A percentile compares a stretch with the other conserved stretches of the same genome.
Conservation (phyloP, 768 basidiomycete genomes). For the Lepiota venenata region DNA sequence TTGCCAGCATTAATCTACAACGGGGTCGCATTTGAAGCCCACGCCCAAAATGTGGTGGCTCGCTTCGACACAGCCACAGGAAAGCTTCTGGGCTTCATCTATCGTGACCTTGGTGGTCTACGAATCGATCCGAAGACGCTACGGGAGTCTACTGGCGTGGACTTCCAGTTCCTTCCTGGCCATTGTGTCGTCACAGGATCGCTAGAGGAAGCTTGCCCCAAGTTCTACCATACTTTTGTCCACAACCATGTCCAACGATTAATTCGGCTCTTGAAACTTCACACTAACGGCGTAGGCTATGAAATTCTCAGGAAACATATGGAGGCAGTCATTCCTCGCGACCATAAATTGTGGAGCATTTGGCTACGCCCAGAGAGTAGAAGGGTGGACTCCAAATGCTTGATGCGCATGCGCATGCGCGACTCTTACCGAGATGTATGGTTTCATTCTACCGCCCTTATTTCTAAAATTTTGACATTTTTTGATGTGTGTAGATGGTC, state of each 20-base stretch:
- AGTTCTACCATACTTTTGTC: conserved; percentile 58
- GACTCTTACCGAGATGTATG: conserved; percentile 54
- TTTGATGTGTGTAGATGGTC: conserved; percentile 41
- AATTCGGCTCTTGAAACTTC: conserved; percentile 49
- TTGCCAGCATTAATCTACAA: conserved; percentile 50
- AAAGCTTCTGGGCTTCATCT: conserved; percentile 44
- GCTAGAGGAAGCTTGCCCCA: conserved; percentile 48
- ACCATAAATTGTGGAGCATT: conserved; percentile 40
- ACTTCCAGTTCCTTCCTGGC: conserved; percentile 49
- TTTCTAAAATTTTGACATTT: neutral
- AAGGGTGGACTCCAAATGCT: conserved; percentile 49
- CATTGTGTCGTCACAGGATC: conserved; percentile 49
- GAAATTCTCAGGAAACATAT: conserved; percentile 45
- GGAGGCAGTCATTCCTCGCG: conserved; percentile 37
- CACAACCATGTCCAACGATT: conserved; percentile 60
- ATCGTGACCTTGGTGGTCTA: conserved; percentile 57
- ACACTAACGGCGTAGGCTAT: conserved; percentile 51
- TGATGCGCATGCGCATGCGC: conserved; percentile 56
- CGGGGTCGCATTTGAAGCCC: conserved; percentile 60
- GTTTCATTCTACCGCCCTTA: neutral
- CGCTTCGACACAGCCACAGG: conserved; percentile 42
- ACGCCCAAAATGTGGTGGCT: conserved; percentile 54
- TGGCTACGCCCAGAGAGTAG: conserved; percentile 42
- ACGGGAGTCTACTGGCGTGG: conserved; percentile 41
- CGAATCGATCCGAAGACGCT: conserved; percentile 51